Base-by-base conservation (phyloP, 148 eudicot genomes). In the Salicornia ramosissima region DNA sequence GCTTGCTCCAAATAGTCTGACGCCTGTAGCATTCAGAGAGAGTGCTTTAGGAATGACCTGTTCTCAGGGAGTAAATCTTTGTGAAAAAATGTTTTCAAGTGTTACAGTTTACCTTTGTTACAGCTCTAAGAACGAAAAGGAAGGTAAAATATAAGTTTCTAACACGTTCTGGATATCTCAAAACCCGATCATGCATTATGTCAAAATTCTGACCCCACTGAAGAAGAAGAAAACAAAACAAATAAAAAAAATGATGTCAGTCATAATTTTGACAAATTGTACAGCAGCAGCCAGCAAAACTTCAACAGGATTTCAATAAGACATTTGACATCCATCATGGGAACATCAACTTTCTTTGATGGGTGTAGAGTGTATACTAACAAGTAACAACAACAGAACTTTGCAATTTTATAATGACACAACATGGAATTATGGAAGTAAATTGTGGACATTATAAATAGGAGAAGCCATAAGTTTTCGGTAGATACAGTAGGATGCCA, bases 41-140 rank as follows among this genome's bases (percentile, higher is more conserved):
- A 50, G 13, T 0, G 65, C 11, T 54, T 10, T 24, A 26, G 14
- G 16, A 16, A 52, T 29, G 22, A 34, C 34, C 57, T 33, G 28
- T 52, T 22, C 40, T 58, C 40, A 30, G 71, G 19, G 36, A 74
- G 19, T 13, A 64, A 34, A 62, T 61, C 34, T 26, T 11, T 25
- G 26, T 16, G 26, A 65, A 39, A 26, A 9, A 11, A 22, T 1
- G 10, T 39, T 61, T 10, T 61, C n/a, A 59, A 22, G 30, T 6
- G 26, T 29, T 2, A 7, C 30, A 2, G 75, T 83, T 81, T 71
- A 87, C 98, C 81, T 94, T 94, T 76, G 92, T 87, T 56, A 88
- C 97, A 15, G 98, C 98, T 83, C 98, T 83, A 65, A 94, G 97
- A 72, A 94, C 97, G 75, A 94, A 94, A 56, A 94, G 87, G 73